Evolutionary conservation across 495 filamentous ascomycete species (phyloP), one percentile per base, ranked within the genome.

Genomic region (Penicillium odoratum): DNA sequence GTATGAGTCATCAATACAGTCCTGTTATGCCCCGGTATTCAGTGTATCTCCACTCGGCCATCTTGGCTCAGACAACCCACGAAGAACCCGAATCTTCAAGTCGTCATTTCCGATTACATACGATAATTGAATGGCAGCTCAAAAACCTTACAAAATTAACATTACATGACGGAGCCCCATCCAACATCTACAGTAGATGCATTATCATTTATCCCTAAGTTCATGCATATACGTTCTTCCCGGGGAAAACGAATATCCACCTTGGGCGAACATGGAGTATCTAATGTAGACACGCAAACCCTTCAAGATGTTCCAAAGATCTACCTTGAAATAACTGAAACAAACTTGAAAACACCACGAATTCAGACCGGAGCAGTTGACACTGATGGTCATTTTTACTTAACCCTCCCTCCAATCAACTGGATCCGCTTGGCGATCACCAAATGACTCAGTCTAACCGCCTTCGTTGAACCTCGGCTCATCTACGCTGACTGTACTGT

Each of bases 11-110:
- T 60, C 58, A 33, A 56, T 63, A 62, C 55, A 11, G 42, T 53
- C 29, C 29, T 53, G 67, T 69, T 47, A 63, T 69, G 64, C 67
- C 67, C 67, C 67, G 67, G 67, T 69, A 69, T 68, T 68, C 64
- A 46, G 38, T 44, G 48, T 38, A 43, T 67, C 57, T 60, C 65
- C 64, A 68, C 64, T 48, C 15, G 28, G 28, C 36, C 36, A 43
- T 42, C 31, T 53, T 42, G 36, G 16, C 33, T 38, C 44, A 29
- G 26, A 47, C 28, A 48, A 48, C 28, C 26, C 46, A 48, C 31
- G 46, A 48, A 48, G 46, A 48, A 48, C 46, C 25, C 46, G 46
- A 31, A 26, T 48, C 44, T 48, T 16, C 15, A 48, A 16, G 28
- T 28, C 31, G 21, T 29, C 9, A 21, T 47, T 47, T 47, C 44